A percentile compares a stretch with the other conserved stretches of the same genome.
Conservation (phyloP, 2,329 filamentous ascomycete genomes). For the Nigrograna mackinnonii region DNA sequence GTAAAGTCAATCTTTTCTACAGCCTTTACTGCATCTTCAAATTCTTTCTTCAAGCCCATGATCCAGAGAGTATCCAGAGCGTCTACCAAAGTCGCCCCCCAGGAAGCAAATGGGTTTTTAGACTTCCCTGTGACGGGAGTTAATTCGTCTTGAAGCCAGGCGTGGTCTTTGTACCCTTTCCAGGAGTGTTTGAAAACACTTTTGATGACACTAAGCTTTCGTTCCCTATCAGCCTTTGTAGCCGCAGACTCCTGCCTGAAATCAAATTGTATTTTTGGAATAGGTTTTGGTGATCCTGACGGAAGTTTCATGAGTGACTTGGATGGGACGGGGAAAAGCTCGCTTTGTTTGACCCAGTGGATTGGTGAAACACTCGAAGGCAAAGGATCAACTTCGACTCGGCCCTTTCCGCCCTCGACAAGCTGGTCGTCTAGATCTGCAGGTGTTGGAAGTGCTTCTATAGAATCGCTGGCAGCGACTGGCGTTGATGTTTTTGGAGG, state of each 20-base stretch:
- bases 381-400: constrained; percentile 25
- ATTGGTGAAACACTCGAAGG: constrained; percentile 37
- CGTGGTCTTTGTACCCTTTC: constrained; percentile 77
- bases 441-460: not conserved
- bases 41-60: constrained; percentile 68
- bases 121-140: constrained; percentile 69
- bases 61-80: constrained; percentile 73
- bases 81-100: constrained; percentile 88
- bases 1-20: constrained; percentile 66
- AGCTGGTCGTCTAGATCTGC: not conserved
- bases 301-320: constrained; percentile 77
- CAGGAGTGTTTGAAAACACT: constrained; percentile 78
- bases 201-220: constrained; percentile 69
- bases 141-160: constrained; percentile 87
- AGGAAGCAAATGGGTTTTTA: constrained; percentile 85
- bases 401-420: constrained; percentile 33
- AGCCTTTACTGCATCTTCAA: constrained; percentile 64
- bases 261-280: constrained; percentile 76
- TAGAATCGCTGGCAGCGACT: constrained; percentile 2
- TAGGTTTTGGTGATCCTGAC: constrained; percentile 66
- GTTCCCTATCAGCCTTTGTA: constrained; percentile 59
- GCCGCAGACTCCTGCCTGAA: constrained; percentile 66
- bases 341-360: constrained; percentile 75
- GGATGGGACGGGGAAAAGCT: constrained; percentile 76
- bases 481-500: constrained; percentile 6